phyloP scores from a whole-genome alignment of 2,329 filamentous ascomycete species.

The Phaeophleospora eucalypticola region DNA sequence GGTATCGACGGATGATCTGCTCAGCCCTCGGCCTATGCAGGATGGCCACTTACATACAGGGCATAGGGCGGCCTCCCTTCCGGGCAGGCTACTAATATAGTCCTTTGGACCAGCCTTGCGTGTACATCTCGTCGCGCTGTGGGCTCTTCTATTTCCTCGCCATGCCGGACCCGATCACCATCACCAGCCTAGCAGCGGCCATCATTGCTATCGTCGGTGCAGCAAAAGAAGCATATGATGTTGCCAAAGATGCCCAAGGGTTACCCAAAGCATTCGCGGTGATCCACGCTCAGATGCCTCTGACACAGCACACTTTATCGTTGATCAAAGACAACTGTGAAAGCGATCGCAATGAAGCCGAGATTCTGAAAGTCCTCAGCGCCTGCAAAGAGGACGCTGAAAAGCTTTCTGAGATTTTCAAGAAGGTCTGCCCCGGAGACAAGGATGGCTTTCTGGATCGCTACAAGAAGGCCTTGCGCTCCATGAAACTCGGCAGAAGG shows the following conservation, averaged over 20 bases:
- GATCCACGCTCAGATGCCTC: background rate
- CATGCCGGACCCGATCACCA: background rate
- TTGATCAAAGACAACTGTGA: background rate
- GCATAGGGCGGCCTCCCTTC: too few relatives aligned
- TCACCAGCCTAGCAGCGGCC: background rate
- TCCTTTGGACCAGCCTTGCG: too few relatives aligned
- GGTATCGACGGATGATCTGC: too few relatives aligned
- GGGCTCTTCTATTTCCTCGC: too few relatives aligned
- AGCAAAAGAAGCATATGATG: background rate
- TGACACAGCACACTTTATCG: background rate
- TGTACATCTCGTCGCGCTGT: too few relatives aligned
- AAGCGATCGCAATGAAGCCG: background rate
- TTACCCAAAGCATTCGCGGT: background rate
- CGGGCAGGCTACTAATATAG: too few relatives aligned
- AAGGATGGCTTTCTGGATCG: background rate
- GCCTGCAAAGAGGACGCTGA: background rate
- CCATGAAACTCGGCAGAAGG: background rate
- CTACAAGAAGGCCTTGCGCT: constrained; percentile 1
- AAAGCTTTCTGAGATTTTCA: background rate
- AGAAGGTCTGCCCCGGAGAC: background rate
- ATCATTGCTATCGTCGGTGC: background rate
- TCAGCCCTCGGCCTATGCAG: too few relatives aligned
- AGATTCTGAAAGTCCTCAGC: background rate
- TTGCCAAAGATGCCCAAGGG: background rate
- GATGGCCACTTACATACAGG: too few relatives aligned